Evolutionary conservation across 2,329 filamentous ascomycete species (phyloP).

Genomic region (Alternaria triticina): DNA sequence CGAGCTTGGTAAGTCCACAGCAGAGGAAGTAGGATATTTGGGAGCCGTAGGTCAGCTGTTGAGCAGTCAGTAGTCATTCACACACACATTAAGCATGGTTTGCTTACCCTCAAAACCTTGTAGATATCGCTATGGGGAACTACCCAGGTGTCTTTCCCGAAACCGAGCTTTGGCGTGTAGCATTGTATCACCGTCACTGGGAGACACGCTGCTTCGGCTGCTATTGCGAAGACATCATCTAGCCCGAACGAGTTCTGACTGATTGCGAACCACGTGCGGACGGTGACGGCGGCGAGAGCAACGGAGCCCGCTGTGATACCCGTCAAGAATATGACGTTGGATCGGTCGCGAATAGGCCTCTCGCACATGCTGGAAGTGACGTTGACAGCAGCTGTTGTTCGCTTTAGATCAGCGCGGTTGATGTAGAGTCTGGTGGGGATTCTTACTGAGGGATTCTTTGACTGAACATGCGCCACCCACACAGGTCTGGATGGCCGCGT

Average conservation of each 20-base stretch:
- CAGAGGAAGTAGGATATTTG: conserved; percentile 38
- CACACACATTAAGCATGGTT: not conserved
- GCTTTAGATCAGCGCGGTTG: not conserved
- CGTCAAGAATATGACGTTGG: conserved; percentile 20
- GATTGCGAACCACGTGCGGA: conserved; percentile 23
- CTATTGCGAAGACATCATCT: conserved; percentile 18
- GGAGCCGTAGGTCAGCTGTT: conserved; percentile 19
- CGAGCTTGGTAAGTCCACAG: conserved; percentile 26
- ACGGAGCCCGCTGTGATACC: conserved; percentile 28
- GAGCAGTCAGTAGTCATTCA: not conserved
- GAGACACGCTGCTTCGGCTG: conserved; percentile 11
- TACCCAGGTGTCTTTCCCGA: conserved; percentile 61
- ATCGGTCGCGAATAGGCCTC: conserved; percentile 38
- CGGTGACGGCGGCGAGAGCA: conserved; percentile 37
- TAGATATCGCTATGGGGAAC: conserved; percentile 39
- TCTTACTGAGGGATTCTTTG: conserved; percentile 16
- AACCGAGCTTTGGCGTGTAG: conserved; percentile 35
- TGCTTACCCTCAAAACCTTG: conserved; percentile 1
- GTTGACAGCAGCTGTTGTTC: conserved; percentile 43
- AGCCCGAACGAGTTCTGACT: conserved; percentile 10
- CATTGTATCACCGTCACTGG: conserved; percentile 22
- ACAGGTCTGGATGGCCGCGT: conserved; percentile 10
- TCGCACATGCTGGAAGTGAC: conserved; percentile 45
- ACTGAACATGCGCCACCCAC: conserved; percentile 14
- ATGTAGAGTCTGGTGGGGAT: not conserved